Evolutionary conservation across 495 filamentous ascomycete species (phyloP), one percentile per base, ranked within the genome.

Genomic region (Penicillium malachiteum): DNA sequence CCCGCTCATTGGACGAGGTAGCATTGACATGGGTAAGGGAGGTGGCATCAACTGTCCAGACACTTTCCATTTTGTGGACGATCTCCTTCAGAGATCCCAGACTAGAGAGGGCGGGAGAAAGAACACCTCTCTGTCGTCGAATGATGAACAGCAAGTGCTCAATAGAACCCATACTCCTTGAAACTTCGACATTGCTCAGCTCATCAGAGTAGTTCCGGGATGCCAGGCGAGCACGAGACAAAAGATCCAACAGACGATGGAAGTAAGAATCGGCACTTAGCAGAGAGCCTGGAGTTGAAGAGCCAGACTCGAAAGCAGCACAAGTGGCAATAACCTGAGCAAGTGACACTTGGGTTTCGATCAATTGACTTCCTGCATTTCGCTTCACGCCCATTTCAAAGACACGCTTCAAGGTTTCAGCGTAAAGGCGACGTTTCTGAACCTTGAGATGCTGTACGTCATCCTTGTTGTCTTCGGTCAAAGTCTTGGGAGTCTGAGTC

Each of bases 391-490:
- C 95, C 91, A 97, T 96, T 21, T 87, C 81, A 18, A 90, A 84
- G 2, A 97, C 71, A 7, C 80, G 81, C 63, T 88, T 90, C 52
- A 99, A 73, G 0, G 88, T 90, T 58, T 97, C 93, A 0, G 89
- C 86, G 58, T 93, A 94, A 12, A 96, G 83, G 59, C 88, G 91
- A n/a, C 90, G 85, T 71, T 99, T 99, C 51, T 89, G 80, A 0
- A 84, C 82, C 73, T 96, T 96, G 55, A 97, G 81, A 70, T 97
- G 90, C 60, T 90, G 89, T 34, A 96, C 84, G 7, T 79, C 56
- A 2, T 86, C 80, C 61, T 90, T 91, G 63, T 92, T 96, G 6
- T 96, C 91, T 26, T 92, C 87, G 0, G 81, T 96, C 21, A 92
- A 66, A 3, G 77, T 77, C 7, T 81, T 71, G 3, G 93, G 95